These are phyloP conservation scores for Aspergillus aculeatinus DNA, from an alignment of 2,329 filamentous ascomycete genomes.

Conservation along the genomic window DNA sequence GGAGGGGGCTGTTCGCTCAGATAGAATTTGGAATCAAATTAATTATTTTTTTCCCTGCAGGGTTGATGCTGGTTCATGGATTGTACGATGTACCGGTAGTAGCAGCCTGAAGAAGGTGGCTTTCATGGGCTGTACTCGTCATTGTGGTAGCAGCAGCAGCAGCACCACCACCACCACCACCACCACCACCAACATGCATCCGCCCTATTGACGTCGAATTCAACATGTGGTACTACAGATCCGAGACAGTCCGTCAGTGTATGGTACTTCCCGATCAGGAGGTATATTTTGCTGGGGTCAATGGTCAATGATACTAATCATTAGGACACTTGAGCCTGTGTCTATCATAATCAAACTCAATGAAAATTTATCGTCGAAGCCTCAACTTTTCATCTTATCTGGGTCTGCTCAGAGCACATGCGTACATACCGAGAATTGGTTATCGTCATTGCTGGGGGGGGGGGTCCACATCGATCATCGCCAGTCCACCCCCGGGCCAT, in stretches of 20 bases:
- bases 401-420: background rate
- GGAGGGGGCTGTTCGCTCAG: background rate
- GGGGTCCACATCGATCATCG: conserved; percentile 7
- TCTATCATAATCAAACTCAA: conserved; percentile 2
- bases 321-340: background rate
- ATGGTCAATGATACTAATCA: background rate
- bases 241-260: background rate
- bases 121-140: background rate
- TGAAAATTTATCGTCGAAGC: background rate
- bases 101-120: background rate
- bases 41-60: background rate
- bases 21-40: background rate
- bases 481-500: conserved; percentile 4
- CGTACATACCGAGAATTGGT: background rate
- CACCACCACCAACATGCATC: no score
- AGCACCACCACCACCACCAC: no score
- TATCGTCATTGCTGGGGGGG: conserved; percentile 5
- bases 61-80: background rate
- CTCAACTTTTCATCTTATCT: background rate
- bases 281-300: background rate
- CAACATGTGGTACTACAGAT: background rate
- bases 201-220: no score
- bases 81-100: background rate
- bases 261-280: background rate
- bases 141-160: background rate